Base-by-base conservation (phyloP, 2,329 filamentous ascomycete species). In the Cordyceps pruinosa region DNA sequence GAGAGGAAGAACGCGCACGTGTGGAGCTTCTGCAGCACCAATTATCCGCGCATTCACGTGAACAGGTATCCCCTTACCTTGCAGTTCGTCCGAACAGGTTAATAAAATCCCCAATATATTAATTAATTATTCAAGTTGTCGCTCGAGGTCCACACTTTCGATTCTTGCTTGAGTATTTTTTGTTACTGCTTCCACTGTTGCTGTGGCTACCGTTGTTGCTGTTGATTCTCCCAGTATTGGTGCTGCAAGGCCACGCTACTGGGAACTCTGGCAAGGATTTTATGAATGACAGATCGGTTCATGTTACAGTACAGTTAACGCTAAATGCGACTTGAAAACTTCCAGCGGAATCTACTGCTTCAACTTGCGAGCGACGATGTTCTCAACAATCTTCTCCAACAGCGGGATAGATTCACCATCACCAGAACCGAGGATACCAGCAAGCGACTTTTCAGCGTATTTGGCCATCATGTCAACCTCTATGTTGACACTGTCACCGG, bases 381-480 rank as follows among this genome's bases (percentile, higher is more conserved):
- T 84, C 66, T 85, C 78, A 10, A 91, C 85, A 73, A 90, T 84
- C 73, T 86, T 88, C 73, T 89, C 83, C 61, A 91, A 68, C 35
- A 87, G 75, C 2, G 80, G 78, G 49, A 79, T 76, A 5, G 78
- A 72, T 62, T 75, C 76, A 32, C 78, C 77, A 58, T 77, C 76
- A 17, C 76, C 73, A 4, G 78, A 79, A 53, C 83, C 79, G 59
- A 97, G 85, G 55, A 73, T 69, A 25, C 87, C 90, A 21, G 85
- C 81, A 57, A 97, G 84, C 61, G 89, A 93, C 83, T 97, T 97
- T 77, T 92, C 88, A 2, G 90, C 88, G 66, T 92, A 92, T 75
- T 93, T 93, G 52, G 83, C 84, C 75, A 86, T 80, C 77, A 96
- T 90, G 69, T 97, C 92, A 55, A 96, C 93, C 77, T 97, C 92